Percentiles rank a stretch among this genome's conserved stretches.
Conservation (phyloP, 2,329 filamentous ascomycete species). For the Trichophyton equinum region DNA sequence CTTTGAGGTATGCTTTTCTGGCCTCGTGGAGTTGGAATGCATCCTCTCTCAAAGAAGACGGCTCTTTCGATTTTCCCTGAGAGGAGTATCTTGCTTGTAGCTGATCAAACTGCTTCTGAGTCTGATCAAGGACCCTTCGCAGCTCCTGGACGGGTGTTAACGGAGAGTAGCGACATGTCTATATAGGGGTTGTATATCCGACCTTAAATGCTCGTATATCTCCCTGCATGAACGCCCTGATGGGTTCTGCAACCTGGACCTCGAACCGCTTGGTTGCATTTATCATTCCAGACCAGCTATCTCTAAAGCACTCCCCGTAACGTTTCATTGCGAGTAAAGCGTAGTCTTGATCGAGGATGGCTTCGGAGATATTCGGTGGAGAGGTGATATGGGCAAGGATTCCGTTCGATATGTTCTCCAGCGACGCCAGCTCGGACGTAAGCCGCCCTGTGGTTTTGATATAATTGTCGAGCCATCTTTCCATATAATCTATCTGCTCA, state of each 20-base stretch:
- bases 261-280: constrained; percentile 67
- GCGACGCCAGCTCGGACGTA: constrained; percentile 51
- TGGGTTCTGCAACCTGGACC: constrained; percentile 62
- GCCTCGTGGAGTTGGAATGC: constrained; percentile 92
- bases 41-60: constrained; percentile 81
- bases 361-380: constrained; percentile 61
- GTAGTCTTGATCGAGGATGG: constrained; percentile 88
- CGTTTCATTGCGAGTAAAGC: constrained; percentile 74
- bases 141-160: constrained; percentile 42
- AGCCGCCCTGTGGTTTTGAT: constrained; percentile 51
- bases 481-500: constrained; percentile 82
- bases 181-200: constrained; percentile 3
- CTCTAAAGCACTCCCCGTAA: constrained; percentile 71
- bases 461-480: constrained; percentile 78
- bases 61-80: constrained; percentile 87
- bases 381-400: constrained; percentile 69
- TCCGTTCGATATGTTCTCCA: constrained; percentile 67
- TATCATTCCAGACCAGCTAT: constrained; percentile 73
- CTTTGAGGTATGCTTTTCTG: constrained; percentile 77
- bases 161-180: not conserved
- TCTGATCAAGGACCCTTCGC: constrained; percentile 58
- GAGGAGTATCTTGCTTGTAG: constrained; percentile 68
- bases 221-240: constrained; percentile 61
- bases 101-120: constrained; percentile 75
- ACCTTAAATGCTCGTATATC: constrained; percentile 74